Conservation (phyloP, 2,329 filamentous ascomycete genomes). For the Didymella pomorum region DNA sequence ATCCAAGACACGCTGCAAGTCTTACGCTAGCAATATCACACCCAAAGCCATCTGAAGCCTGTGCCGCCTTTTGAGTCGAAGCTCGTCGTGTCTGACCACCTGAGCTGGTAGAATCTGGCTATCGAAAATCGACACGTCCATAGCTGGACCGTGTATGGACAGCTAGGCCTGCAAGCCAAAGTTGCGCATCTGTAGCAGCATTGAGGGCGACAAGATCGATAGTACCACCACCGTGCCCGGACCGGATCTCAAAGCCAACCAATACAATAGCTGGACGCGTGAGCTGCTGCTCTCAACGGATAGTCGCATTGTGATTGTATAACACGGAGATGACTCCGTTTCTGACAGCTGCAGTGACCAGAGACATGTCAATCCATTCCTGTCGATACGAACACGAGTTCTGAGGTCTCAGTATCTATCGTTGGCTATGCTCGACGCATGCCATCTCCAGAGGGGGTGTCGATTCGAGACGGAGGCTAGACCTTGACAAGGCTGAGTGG, state of each 20-base stretch:
- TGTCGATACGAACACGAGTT: neutral
- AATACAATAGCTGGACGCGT: neutral
- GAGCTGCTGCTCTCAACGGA: neutral
- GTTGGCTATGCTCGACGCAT: neutral
- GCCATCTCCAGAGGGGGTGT: neutral
- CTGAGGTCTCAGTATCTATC: neutral
- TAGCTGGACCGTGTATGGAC: neutral
- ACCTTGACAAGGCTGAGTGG: constrained; percentile 2
- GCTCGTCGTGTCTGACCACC: too few relatives aligned
- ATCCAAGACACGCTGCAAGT: neutral
- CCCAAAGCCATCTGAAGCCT: neutral
- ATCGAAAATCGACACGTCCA: neutral
- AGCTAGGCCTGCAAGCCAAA: neutral
- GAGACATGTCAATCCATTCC: constrained; percentile 2
- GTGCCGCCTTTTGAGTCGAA: neutral
- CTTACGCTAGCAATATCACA: neutral
- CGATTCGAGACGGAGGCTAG: neutral
- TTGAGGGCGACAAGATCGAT: neutral
- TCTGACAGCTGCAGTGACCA: constrained; percentile 9
- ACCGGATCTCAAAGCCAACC: neutral
- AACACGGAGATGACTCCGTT: neutral
- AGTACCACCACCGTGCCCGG: neutral
- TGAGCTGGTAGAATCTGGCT: neutral
- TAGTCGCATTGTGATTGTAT: neutral
- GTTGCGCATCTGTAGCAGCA: neutral